These are phyloP conservation scores for Aaosphaeria arxii DNA, from an alignment of 2,329 filamentous ascomycete genomes.

Conservation along the genomic window DNA sequence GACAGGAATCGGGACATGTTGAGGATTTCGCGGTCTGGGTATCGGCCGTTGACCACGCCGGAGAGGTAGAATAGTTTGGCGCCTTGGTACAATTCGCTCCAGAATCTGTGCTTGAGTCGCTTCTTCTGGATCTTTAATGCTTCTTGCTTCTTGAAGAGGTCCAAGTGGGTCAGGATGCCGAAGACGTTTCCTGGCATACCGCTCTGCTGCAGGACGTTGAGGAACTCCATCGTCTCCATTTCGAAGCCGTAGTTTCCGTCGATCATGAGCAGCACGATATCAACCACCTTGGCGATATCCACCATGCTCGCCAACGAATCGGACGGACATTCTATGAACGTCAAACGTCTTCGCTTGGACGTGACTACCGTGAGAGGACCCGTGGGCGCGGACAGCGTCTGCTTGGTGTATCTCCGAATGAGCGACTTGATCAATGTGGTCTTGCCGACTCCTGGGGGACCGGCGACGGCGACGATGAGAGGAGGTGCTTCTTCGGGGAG, in stretches of 20 bases:
- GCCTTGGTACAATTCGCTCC: constrained; percentile 95
- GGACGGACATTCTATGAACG: constrained; percentile 93
- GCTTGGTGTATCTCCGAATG: constrained; percentile 91
- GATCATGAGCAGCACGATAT: constrained; percentile 96
- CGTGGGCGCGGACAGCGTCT: constrained; percentile 83
- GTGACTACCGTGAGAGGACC: constrained; percentile 95
- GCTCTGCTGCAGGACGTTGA: constrained; percentile 88
- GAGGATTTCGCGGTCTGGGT: constrained; percentile 93
- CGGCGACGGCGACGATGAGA: constrained; percentile 88
- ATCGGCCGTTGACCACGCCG: constrained; percentile 92
- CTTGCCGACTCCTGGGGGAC: constrained; percentile 90
- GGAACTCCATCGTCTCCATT: constrained; percentile 99
- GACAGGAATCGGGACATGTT: constrained; percentile 93
- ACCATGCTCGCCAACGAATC: constrained; percentile 95
- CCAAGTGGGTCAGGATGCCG: constrained; percentile 91
- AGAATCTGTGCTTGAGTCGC: constrained; percentile 89
- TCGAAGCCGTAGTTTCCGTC: constrained; percentile 98
- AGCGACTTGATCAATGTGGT: constrained; percentile 94
- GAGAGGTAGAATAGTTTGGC: constrained; percentile 97
- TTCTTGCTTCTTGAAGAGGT: constrained; percentile 92
- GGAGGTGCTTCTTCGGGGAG: constrained; percentile 93
- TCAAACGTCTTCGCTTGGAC: constrained; percentile 90
- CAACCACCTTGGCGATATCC: constrained; percentile 93
- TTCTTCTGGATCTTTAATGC: constrained; percentile 93
- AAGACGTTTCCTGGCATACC: constrained; percentile 99